phyloP scores from a whole-genome alignment of 306 rosid species.

The Glycine soja region DNA sequence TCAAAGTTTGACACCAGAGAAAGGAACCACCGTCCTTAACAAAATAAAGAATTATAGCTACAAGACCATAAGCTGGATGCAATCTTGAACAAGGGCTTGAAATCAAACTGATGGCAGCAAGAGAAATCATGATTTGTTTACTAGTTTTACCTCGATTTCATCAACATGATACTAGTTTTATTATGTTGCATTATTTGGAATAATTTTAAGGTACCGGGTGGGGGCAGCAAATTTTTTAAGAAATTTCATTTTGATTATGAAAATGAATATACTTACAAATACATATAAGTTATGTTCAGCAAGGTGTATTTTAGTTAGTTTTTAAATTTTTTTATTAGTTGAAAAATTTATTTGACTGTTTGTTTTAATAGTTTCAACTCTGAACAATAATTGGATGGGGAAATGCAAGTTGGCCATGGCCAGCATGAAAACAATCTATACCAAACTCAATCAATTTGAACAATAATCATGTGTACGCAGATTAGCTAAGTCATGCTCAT shows the following conservation, averaged over 20 bases:
- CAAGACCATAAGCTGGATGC: no score
- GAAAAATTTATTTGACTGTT: no score
- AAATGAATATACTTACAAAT: background rate
- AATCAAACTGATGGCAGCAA: no score
- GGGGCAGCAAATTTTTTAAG: background rate
- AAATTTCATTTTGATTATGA: background rate
- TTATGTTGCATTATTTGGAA: background rate
- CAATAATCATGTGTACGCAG: constrained; percentile 28
- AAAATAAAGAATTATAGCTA: no score
- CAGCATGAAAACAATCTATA: constrained; percentile 13
- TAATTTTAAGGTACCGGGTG: background rate
- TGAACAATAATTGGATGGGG: constrained; percentile 17
- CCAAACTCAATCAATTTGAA: constrained; percentile 35
- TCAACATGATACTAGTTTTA: background rate
- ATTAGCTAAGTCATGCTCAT: constrained; percentile 34
- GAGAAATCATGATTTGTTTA: background rate
- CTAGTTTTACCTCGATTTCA: background rate
- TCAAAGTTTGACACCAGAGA: no score
- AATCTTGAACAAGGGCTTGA: no score
- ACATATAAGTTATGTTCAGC: no score
- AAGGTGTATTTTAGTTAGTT: no score
- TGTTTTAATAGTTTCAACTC: no score
- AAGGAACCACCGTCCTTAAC: no score
- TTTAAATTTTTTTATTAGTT: no score
- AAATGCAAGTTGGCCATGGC: constrained; percentile 5